Evolutionary conservation across 192 early-diverging fungal species (phyloP).

Genomic region (Rhizoclosmatium sp.): DNA sequence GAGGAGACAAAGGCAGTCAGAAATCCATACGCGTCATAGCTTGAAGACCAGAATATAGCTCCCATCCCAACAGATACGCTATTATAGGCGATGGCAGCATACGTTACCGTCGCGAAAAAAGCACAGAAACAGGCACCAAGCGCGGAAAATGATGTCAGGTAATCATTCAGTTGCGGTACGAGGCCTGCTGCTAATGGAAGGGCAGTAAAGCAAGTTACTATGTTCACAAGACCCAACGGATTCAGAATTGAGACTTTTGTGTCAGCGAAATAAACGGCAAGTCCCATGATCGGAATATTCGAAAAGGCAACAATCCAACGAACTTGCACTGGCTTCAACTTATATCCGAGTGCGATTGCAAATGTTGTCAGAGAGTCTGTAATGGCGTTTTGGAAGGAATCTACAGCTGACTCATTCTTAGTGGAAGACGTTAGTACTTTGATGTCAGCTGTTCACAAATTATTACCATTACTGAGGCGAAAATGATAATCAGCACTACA

Average conservation of each 20-base stretch:
- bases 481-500: constrained; percentile 45
- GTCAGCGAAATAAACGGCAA: constrained; percentile 30
- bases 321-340: constrained; percentile 24
- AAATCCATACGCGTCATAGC: constrained; percentile 48
- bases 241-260: constrained; percentile 44
- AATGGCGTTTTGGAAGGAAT: constrained; percentile 59
- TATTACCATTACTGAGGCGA: constrained; percentile 47
- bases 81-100: constrained; percentile 26
- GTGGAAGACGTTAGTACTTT: background rate
- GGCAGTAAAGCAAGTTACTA: constrained; percentile 40
- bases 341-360: constrained; percentile 26
- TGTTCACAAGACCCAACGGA: constrained; percentile 49
- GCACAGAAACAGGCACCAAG: constrained; percentile 48
- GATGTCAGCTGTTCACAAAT: background rate
- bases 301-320: constrained; percentile 41
- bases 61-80: constrained; percentile 36
- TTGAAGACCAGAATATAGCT: constrained; percentile 39
- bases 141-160: constrained; percentile 39
- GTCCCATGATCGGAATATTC: constrained; percentile 51
- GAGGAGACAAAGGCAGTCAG: constrained; percentile 42
- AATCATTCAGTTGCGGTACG: constrained; percentile 36
- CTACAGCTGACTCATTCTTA: constrained; percentile 56
- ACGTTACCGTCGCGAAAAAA: constrained; percentile 41
- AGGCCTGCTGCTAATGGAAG: constrained; percentile 51
- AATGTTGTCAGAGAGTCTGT: constrained; percentile 47